A percentile compares a stretch with the other conserved stretches of the same genome.
These are phyloP conservation scores for Lactarius sanguifluus DNA, from an alignment of 768 basidiomycete genomes.

Conservation along the genomic window DNA sequence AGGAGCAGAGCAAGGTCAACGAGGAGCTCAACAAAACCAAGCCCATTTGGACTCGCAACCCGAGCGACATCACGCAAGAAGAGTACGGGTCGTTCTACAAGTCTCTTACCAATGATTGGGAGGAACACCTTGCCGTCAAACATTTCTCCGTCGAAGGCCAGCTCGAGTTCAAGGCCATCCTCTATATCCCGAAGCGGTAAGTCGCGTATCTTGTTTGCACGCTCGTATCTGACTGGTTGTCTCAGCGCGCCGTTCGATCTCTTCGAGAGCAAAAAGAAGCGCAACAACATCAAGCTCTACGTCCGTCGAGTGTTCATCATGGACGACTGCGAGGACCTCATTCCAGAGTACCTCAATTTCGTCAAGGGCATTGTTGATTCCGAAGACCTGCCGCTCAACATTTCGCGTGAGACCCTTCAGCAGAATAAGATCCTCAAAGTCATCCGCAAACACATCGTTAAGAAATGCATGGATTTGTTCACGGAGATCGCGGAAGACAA, in stretches of 20 bases:
- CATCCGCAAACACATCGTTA: slow-evolving; percentile 98
- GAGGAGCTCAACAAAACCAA: slow-evolving; percentile 99
- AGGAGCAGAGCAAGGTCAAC: slow-evolving; percentile 81
- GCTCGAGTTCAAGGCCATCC: slow-evolving; percentile 99
- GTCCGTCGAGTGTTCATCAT: slow-evolving; percentile 99
- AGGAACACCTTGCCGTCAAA: slow-evolving; percentile 98
- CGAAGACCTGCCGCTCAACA: slow-evolving; percentile 99
- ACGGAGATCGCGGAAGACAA: slow-evolving; percentile 98
- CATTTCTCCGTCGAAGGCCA: slow-evolving; percentile 99
- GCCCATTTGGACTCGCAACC: slow-evolving; percentile 99
- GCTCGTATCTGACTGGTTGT: slow-evolving; percentile 16
- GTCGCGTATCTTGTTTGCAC: slow-evolving; percentile 30
- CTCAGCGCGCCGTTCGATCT: slow-evolving; percentile 95
- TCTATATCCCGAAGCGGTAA: slow-evolving; percentile 94
- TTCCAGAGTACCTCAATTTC: slow-evolving; percentile 99
- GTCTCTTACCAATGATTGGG: slow-evolving; percentile 99
- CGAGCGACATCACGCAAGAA: slow-evolving; percentile 86
- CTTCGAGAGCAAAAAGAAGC: slow-evolving; percentile 99
- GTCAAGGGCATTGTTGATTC: slow-evolving; percentile 99
- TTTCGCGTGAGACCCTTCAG: slow-evolving; percentile 99
- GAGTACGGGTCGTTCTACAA: slow-evolving; percentile 99
- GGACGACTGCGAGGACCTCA: slow-evolving; percentile 99
- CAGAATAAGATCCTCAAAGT: slow-evolving; percentile 99
- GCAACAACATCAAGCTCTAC: slow-evolving; percentile 99
- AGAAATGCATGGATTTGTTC: slow-evolving; percentile 95